Evolutionary conservation across 1,284 basidiomycete species (phyloP).

Genomic region (Cryptococcus sp.): DNA sequence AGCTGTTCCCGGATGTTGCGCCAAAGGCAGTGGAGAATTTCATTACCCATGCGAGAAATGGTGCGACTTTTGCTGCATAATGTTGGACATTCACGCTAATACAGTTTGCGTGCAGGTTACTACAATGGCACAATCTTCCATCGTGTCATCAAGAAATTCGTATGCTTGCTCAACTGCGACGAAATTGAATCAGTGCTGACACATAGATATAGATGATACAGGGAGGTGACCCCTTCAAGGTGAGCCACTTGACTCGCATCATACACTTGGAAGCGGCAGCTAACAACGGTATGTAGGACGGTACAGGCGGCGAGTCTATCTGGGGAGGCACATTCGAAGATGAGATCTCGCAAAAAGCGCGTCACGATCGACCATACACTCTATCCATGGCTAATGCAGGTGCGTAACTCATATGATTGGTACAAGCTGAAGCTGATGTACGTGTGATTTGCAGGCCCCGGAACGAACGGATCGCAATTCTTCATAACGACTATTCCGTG

Average conservation of each 20-base stretch:
- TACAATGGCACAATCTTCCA: slow-evolving; percentile 96
- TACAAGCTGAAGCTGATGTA: not conserved
- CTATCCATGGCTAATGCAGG: slow-evolving; percentile 92
- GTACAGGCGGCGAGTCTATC: slow-evolving; percentile 93
- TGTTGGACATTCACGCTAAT: not conserved
- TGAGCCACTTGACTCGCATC: not conserved
- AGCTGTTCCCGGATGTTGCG: slow-evolving; percentile 85
- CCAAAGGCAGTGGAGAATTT: slow-evolving; percentile 98
- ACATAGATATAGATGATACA: slow-evolving; percentile 73
- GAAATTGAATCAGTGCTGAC: slow-evolving; percentile 12
- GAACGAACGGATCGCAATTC: slow-evolving; percentile 89
- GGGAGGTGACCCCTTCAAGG: slow-evolving; percentile 83
- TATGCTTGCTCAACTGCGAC: slow-evolving; percentile 38
- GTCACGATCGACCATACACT: slow-evolving; percentile 96
- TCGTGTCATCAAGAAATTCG: slow-evolving; percentile 95
- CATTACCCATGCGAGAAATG: slow-evolving; percentile 80
- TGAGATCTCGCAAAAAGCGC: slow-evolving; percentile 84
- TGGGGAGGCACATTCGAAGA: slow-evolving; percentile 97
- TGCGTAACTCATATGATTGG: slow-evolving; percentile 11
- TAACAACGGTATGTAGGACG: slow-evolving; percentile 63
- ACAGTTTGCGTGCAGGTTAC: slow-evolving; percentile 60
- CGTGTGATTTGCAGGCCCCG: slow-evolving; percentile 66
- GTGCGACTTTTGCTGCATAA: slow-evolving; percentile 16
- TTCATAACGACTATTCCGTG: slow-evolving; percentile 97
- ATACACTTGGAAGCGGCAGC: not conserved